A percentile compares a stretch with the other conserved stretches of the same genome.
These are phyloP conservation scores for Cyclanthera cordifolia DNA, from an alignment of 306 rosid species.

Conservation along the genomic window DNA sequence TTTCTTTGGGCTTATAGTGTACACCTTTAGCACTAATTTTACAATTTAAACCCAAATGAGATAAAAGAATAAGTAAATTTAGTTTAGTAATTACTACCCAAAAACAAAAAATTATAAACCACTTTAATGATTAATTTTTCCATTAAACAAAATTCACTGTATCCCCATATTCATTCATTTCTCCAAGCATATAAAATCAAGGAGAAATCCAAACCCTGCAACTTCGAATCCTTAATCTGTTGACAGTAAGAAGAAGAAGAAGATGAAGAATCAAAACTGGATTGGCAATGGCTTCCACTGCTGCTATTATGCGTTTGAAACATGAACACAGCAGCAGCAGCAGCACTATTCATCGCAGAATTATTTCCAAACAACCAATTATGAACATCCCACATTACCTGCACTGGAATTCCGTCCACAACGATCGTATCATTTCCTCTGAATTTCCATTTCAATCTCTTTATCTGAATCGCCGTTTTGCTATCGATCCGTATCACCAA, in stretches of 20 bases:
- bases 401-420: conserved; percentile 66
- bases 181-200: conserved; percentile 79
- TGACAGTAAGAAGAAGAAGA: conserved; percentile 37
- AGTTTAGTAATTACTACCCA: too few relatives aligned
- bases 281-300: conserved; percentile 23
- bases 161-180: conserved; percentile 29
- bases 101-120: neutral
- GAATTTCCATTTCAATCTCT: conserved; percentile 78
- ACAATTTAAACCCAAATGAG: too few relatives aligned
- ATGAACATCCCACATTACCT: conserved; percentile 90
- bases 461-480: conserved; percentile 61
- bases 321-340: conserved; percentile 55
- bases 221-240: conserved; percentile 39
- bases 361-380: conserved; percentile 75
- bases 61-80: too few relatives aligned
- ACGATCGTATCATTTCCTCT: conserved; percentile 62
- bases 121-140: neutral
- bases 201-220: conserved; percentile 63
- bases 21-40: too few relatives aligned
- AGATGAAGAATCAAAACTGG: conserved; percentile 25
- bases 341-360: conserved; percentile 32
- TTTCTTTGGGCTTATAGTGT: too few relatives aligned
- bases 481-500: conserved; percentile 64
- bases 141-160: neutral
- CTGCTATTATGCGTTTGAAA: conserved; percentile 56